Evolutionary conservation across 495 filamentous ascomycete genomes (phyloP), one percentile per base, ranked within the genome.

Genomic region (Trichoderma parareesei): DNA sequence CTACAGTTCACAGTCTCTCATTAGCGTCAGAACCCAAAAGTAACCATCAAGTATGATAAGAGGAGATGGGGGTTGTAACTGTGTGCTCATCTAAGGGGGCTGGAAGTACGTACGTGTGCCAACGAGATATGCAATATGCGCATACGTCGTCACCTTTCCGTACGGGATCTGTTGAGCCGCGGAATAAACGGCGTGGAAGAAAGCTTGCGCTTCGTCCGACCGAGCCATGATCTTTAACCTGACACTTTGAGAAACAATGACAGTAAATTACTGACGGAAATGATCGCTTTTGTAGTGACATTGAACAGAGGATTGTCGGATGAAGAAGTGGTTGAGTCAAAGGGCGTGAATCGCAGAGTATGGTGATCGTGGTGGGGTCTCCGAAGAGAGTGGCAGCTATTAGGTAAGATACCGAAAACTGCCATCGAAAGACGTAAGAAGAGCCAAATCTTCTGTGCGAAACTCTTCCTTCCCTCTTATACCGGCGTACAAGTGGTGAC

Each of bases 61-160:
- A 27, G 5, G 9, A 46, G 2, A 27, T 2, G 27, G 27, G 27
- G 2, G 27, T 27, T 27, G 27, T 14, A 46, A n/a, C 7, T 14
- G 13, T 14, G 5, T 46, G 63, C 38, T 33, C 43, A 63, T 49
- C 13, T 55, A 60, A 48, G 33, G 38, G 48, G 57, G 60, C 41
- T 27, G 0, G 2, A 10, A n/a, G 41, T 27, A 76, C 88, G 66
- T 82, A 96, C 91, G 91, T 64, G 87, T 86, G 59, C 90, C 92
- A 9, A 97, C 74, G 16, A 97, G 76, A 18, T 74, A 79, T 9
- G 92, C 92, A 64, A 98, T 94, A 72, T 97, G 92, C 0, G 90
- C 91, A 75, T 97, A 97, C 59, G 84, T 89, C 1, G 92, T 96
- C 48, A 97, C 92, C 71, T 82, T 88, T 61, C 93, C 92, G 4